Base-by-base conservation (phyloP, 2,329 filamentous ascomycete species). In the Teratosphaeria destructans region DNA sequence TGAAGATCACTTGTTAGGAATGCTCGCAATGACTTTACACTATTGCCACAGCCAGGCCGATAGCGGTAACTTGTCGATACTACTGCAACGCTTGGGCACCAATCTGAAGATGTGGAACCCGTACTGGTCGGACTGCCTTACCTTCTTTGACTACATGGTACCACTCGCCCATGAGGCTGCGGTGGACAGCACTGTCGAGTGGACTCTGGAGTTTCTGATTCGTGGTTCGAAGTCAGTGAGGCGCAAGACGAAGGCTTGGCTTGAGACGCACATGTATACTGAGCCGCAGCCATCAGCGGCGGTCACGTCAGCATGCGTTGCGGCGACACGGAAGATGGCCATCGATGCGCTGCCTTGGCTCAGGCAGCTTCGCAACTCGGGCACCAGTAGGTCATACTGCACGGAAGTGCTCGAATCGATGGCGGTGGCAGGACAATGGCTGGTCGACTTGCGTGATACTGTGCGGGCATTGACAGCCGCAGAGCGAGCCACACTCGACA, bases 1-100 rank as follows among this genome's bases (percentile, higher is more conserved):
- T 57, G 60, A 66, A 37, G 57, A 66, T 12, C 57, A 58, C 5
- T 57, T 68, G 26, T 29, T 52, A 5, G 57, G 64, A 12, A 47
- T 67, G 12, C 53, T 67, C 43, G 53, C 59, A 52, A 55, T 68
- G 47, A 58, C 61, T 19, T 56, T 64, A 23, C 60, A 67, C 43
- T 67, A 61, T 54, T 65, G 62, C 57, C 37, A 47, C 8, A 43
- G 29, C 37, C 19, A 29, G n/a, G 57, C 19, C 32, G 55, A 54
- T n/a, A 29, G 32, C 32, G 53, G 34, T 11, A n/a, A 54, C 16
- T 49, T 49, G 43, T 19, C 43, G 16, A 19, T n/a, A 49, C 43
- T 49, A 19, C 43, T 49, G 8, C 43, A 49, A 6, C 43, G 43
- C 16, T 49, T 49, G 43, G 43, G 43, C 8, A 23, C 43, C 16